These are phyloP conservation scores for Cydonia oblonga DNA, from an alignment of 331 rosid genomes.

Conservation along the genomic window DNA sequence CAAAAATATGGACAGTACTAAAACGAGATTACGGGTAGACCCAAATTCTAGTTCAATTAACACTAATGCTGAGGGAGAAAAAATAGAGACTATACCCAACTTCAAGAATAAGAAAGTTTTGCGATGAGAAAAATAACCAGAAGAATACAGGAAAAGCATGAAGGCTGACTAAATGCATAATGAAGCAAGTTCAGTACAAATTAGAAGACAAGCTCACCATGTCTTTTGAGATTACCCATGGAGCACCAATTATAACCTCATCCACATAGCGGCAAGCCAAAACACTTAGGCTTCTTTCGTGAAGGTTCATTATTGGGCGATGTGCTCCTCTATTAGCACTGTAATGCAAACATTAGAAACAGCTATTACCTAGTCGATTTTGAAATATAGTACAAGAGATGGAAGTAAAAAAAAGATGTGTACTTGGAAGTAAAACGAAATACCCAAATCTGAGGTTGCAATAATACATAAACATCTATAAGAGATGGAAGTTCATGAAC, in stretches of 20 bases:
- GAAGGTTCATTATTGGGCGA: conserved; percentile 57
- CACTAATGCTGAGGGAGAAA: background rate
- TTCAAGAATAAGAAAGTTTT: background rate
- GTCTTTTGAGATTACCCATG: conserved; percentile 46
- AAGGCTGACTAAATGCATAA: background rate
- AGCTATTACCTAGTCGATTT: background rate
- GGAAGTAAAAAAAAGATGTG: background rate
- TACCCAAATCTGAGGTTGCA: background rate
- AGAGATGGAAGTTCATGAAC: background rate
- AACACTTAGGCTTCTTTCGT: conserved; percentile 54
- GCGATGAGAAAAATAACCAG: background rate
- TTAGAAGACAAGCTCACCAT: conserved; percentile 27
- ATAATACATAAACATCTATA: background rate
- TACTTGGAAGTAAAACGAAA: background rate
- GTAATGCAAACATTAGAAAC: conserved; percentile 1
- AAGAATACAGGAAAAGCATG: background rate
- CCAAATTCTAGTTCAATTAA: background rate
- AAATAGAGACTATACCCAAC: background rate
- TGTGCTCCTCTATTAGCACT: conserved; percentile 49
- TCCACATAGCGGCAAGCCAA: conserved; percentile 57
- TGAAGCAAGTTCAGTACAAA: background rate
- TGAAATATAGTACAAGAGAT: background rate
- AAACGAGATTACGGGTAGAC: background rate
- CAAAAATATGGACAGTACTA: background rate
- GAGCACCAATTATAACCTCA: conserved; percentile 58